phyloP scores from a whole-genome alignment of 441 rosid species.

The Corymbia citriodora region DNA sequence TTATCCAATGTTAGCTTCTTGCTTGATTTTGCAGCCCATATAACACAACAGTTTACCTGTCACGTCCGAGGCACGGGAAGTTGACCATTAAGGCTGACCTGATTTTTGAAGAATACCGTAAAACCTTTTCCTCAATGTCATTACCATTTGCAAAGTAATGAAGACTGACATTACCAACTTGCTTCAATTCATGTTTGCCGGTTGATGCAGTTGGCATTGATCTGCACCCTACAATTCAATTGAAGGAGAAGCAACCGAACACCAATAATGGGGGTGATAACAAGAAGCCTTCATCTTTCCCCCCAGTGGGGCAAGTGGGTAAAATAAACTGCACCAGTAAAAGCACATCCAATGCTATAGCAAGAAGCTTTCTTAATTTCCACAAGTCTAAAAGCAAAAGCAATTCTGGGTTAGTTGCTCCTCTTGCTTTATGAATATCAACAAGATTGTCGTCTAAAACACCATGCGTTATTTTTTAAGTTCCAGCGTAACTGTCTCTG shows the following conservation, averaged over 20 bases:
- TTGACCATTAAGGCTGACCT: conserved; percentile 78
- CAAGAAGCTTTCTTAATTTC: conserved; percentile 11
- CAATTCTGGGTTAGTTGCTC: conserved; percentile 36
- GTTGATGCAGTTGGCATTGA: conserved; percentile 72
- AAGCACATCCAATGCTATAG: conserved; percentile 15
- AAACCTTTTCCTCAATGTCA: conserved; percentile 11
- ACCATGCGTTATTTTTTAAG: neutral
- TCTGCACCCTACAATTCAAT: conserved; percentile 55
- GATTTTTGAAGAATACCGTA: conserved; percentile 88
- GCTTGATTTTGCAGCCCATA: conserved; percentile 71
- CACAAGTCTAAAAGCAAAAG: conserved; percentile 17
- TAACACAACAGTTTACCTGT: conserved; percentile 39
- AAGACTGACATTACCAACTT: neutral
- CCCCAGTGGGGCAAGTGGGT: conserved; percentile 30
- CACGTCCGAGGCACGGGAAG: conserved; percentile 41
- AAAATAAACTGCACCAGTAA: conserved; percentile 32
- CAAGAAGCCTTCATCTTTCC: conserved; percentile 33
- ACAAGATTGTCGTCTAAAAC: neutral
- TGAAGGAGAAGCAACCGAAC: conserved; percentile 27
- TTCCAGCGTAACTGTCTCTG: neutral
- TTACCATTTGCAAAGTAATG: neutral
- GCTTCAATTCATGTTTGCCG: neutral
- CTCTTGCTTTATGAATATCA: neutral
- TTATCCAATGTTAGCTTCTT: neutral
- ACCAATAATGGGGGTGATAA: conserved; percentile 17